Base-by-base conservation (phyloP, 2,329 filamentous ascomycete species). In the Chaetomium strumarium region DNA sequence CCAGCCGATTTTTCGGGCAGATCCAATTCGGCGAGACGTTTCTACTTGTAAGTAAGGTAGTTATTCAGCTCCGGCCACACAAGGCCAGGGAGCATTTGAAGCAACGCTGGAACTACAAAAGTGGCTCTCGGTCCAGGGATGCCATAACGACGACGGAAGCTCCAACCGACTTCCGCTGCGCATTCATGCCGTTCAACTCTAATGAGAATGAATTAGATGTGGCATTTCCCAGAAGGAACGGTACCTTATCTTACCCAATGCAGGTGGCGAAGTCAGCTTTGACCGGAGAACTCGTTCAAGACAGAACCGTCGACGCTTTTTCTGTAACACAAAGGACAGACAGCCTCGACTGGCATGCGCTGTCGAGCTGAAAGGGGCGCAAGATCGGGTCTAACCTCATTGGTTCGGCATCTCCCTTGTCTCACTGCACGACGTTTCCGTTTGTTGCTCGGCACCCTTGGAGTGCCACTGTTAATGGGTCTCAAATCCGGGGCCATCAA, bases 21-120 rank as follows among this genome's bases (percentile, higher is more conserved):
- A 52, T 55, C n/a, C n/a, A n/a, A n/a, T n/a, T n/a, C 49, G 36
- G 55, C 57, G 51, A 54, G 48, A 54, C 39, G 37, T 37, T 8
- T 31, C 16, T 47, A 31, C 36, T n/a, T n/a, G n/a, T n/a, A n/a
- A n/a, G n/a, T n/a, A n/a, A n/a, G n/a, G 24, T 20, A 29, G 36
- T 24, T 24, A 38, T 36, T 16, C 17, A 11, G 10, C 36, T 16
- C 20, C 11, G 36, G 20, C 36, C 24, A 24, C 4, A 24, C 4
- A 24, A 24, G 24, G n/a, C n/a, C n/a, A n/a, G n/a, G 30, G 38
- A 42, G n/a, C 46, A 24, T 34, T 37, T 11, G 43, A 24, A 41
- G 31, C 13, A 40, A n/a, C 19, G 37, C 20, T 41, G 42, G 31
- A 42, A 43, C 43, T 30, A 24, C 19, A 16, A 43, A 46, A 33